phyloP scores from a whole-genome alignment of 2,329 filamentous ascomycete species.

The Alternaria solani region DNA sequence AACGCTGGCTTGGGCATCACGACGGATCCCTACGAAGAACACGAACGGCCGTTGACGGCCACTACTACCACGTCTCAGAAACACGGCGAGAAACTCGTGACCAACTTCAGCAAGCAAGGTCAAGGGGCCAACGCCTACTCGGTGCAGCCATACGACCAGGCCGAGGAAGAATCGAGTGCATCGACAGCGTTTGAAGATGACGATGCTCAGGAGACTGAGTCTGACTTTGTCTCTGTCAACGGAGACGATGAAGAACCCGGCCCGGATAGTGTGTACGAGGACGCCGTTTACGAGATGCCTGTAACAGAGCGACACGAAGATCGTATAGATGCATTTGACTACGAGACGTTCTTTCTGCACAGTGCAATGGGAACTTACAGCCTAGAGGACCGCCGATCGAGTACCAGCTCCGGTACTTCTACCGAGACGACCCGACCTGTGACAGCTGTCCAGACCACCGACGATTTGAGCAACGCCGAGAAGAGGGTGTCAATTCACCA shows the following conservation, averaged over 20 bases:
- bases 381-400: constrained; percentile 62
- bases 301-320: constrained; percentile 78
- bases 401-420: constrained; percentile 62
- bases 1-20: constrained; percentile 44
- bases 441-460: constrained; percentile 37
- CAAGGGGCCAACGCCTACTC: constrained; percentile 1
- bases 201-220: constrained; percentile 45
- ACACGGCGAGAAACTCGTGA: constrained; percentile 28
- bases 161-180: constrained; percentile 31
- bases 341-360: constrained; percentile 94
- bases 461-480: constrained; percentile 28
- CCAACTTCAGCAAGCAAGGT: constrained; percentile 8
- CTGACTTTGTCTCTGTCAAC: constrained; percentile 50
- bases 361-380: constrained; percentile 85
- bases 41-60: constrained; percentile 14
- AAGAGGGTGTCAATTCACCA: constrained; percentile 51
- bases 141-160: constrained; percentile 31
- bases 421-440: constrained; percentile 59
- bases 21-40: constrained; percentile 30
- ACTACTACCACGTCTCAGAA: constrained; percentile 27
- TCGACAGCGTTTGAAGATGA: constrained; percentile 26
- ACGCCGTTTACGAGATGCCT: constrained; percentile 52
- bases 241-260: constrained; percentile 33
- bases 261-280: constrained; percentile 54
- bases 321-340: constrained; percentile 93